Conservation (phyloP, 2,329 filamentous ascomycete species). For the Sphaerulina vaccinii region DNA sequence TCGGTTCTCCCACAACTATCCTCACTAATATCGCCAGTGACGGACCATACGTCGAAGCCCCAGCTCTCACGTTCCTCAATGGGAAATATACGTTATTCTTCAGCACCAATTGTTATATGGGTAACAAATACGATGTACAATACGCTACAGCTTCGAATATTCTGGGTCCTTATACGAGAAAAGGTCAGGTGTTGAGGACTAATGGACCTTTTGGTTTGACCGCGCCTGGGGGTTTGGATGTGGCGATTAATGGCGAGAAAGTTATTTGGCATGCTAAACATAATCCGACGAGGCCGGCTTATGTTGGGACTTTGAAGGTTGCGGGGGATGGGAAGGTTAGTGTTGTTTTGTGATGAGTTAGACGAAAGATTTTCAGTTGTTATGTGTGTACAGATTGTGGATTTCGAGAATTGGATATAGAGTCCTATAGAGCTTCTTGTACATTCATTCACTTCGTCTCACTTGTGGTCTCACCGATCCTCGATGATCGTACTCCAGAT, state of each 20-base stretch:
- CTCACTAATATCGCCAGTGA: slow-evolving; percentile 31
- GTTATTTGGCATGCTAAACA: slow-evolving; percentile 35
- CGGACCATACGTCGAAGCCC: slow-evolving; percentile 38
- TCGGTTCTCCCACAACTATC: slow-evolving; percentile 28
- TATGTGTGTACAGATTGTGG: too few species aligned
- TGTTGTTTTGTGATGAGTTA: not conserved
- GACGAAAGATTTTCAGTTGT: too few species aligned
- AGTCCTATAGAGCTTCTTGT: too few species aligned
- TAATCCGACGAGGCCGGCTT: slow-evolving; percentile 13
- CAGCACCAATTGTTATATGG: slow-evolving; percentile 33
- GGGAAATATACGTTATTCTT: slow-evolving; percentile 37
- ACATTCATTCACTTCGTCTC: too few species aligned
- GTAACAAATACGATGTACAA: slow-evolving; percentile 32
- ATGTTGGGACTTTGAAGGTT: slow-evolving; percentile 16
- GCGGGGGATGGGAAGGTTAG: slow-evolving; percentile 11
- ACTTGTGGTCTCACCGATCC: too few species aligned
- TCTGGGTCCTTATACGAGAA: slow-evolving; percentile 29
- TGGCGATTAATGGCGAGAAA: slow-evolving; percentile 34
- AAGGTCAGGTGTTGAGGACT: slow-evolving; percentile 30
- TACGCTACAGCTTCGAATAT: slow-evolving; percentile 31
- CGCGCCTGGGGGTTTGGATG: slow-evolving; percentile 34
- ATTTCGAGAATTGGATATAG: too few species aligned
- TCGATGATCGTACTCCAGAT: too few species aligned
- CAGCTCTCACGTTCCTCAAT: slow-evolving; percentile 20
- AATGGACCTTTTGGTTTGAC: slow-evolving; percentile 26